phyloP scores from a whole-genome alignment of 306 rosid genomes.

The Luffa acutangula region DNA sequence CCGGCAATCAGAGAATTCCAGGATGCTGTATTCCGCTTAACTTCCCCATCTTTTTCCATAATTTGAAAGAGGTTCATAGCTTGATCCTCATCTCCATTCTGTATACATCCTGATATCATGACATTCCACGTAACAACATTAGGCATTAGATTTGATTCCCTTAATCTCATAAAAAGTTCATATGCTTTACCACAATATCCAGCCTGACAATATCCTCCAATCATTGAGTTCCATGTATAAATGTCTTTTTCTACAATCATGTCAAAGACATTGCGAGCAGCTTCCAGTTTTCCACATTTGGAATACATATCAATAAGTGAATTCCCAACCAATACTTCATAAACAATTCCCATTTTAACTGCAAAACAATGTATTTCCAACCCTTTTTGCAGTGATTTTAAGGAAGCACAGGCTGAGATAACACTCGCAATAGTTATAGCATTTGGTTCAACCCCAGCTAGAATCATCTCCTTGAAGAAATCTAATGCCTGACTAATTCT shows the following conservation, averaged over 20 bases:
- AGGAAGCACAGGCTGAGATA: conserved; percentile 54
- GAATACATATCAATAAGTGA: conserved; percentile 76
- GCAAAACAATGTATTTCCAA: conserved; percentile 64
- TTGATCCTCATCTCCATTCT: conserved; percentile 66
- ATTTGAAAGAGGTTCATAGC: conserved; percentile 70
- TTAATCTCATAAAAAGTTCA: conserved; percentile 69
- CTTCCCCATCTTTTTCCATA: conserved; percentile 67
- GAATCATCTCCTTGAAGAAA: conserved; percentile 53
- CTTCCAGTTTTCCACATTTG: conserved; percentile 74
- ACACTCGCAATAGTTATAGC: conserved; percentile 60
- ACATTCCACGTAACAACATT: conserved; percentile 74
- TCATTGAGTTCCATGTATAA: conserved; percentile 89
- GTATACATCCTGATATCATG: conserved; percentile 83
- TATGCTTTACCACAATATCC: conserved; percentile 85
- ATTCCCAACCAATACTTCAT: conserved; percentile 46
- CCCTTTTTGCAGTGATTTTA: conserved; percentile 52
- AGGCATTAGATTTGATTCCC: conserved; percentile 62
- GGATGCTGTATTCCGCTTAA: conserved; percentile 62
- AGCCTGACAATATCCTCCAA: conserved; percentile 82
- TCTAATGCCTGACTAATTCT: conserved; percentile 47
- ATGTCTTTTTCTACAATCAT: conserved; percentile 54
- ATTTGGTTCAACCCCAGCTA: conserved; percentile 52
- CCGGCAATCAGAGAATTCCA: conserved; percentile 90
- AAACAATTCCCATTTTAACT: conserved; percentile 40
- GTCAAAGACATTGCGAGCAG: conserved; percentile 54